Conservation (phyloP, 495 filamentous ascomycete genomes). For the Neohortaea acidophila region DNA sequence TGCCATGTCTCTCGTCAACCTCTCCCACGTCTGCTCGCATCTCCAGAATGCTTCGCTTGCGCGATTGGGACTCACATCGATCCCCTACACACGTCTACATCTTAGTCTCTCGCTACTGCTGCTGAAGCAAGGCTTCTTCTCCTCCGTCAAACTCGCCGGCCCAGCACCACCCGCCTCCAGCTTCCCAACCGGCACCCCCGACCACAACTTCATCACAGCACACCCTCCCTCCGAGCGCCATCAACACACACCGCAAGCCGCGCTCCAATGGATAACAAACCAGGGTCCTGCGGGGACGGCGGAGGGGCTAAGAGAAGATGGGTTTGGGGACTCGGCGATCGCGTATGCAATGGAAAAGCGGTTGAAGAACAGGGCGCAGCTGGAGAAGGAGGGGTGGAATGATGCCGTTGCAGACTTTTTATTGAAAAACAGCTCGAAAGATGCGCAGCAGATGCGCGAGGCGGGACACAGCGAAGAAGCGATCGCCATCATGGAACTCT, state of each 20-base stretch:
- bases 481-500: neutral
- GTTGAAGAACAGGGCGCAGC: slow-evolving; percentile 6
- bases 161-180: slow-evolving; percentile 44
- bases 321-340: slow-evolving; percentile 8
- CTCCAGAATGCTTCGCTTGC: slow-evolving; percentile 85
- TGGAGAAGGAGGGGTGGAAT: slow-evolving; percentile 12
- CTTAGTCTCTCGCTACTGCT: slow-evolving; percentile 59
- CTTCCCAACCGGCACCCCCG: slow-evolving; percentile 21
- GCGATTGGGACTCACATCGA: slow-evolving; percentile 70
- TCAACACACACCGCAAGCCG: slow-evolving; percentile 19
- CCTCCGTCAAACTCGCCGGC: slow-evolving; percentile 65
- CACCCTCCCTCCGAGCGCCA: too few species aligned
- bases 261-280: slow-evolving; percentile 18
- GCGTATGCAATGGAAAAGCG: slow-evolving; percentile 8
- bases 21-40: slow-evolving; percentile 76
- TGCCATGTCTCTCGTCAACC: slow-evolving; percentile 71
- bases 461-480: slow-evolving; percentile 20
- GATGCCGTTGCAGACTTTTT: slow-evolving; percentile 8
- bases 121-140: slow-evolving; percentile 69
- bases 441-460: slow-evolving; percentile 18
- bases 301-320: slow-evolving; percentile 1
- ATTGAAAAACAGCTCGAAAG: slow-evolving; percentile 2
- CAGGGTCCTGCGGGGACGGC: neutral
- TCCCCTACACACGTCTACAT: slow-evolving; percentile 69
- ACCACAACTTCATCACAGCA: slow-evolving; percentile 16